Base-by-base conservation (phyloP, 345 rosid genomes). In the Lepidium sativum region DNA sequence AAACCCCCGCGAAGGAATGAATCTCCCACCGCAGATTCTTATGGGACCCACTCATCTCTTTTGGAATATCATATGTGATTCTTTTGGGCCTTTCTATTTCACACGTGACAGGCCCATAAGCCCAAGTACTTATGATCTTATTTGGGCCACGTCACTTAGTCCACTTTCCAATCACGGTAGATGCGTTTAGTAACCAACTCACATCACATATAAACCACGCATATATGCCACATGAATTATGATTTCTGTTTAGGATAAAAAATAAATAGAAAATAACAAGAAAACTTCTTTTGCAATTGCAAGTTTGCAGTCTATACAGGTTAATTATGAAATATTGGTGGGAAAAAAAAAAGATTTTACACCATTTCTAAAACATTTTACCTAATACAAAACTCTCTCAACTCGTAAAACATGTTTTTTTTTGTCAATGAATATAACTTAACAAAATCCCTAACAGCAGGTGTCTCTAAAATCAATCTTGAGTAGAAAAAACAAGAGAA, bases 11-110 rank as follows among this genome's bases (percentile, higher is more conserved):
- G 27, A 72, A 34, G 67, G 3, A 72, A 50, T 64, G 71, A 58
- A 65, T 72, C 76, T 58, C 21, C 27, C 29, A 58, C 76, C 76
- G 40, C 60, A 72, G 76, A 72, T 57, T 72, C 76, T 18, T 65
- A 2, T 65, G 55, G 65, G 76, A 8, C 67, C 76, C 67, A 64
- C 12, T n/a, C 35, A 35, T 47, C 2, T 45, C 62, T 52, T 4
- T 25, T 27, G 7, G 54, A 62, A 34, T 47, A 49, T 29, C 13
- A 23, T 13, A 8, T 38, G 15, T 31, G 60, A 71, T 64, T 71
- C 70, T 55, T 20, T 40, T 2, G 50, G 69, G 34, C 18, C 18
- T 63, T 62, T 33, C 20, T 8, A 11, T 18, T 63, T 29, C 11
- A 38, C 12, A 20, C 8, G 9, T 68, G 0, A 10, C 4, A 8